Evolutionary conservation across 345 rosid genomes (phyloP), one percentile per base, ranked within the genome.

Genomic region (Salix caprea): DNA sequence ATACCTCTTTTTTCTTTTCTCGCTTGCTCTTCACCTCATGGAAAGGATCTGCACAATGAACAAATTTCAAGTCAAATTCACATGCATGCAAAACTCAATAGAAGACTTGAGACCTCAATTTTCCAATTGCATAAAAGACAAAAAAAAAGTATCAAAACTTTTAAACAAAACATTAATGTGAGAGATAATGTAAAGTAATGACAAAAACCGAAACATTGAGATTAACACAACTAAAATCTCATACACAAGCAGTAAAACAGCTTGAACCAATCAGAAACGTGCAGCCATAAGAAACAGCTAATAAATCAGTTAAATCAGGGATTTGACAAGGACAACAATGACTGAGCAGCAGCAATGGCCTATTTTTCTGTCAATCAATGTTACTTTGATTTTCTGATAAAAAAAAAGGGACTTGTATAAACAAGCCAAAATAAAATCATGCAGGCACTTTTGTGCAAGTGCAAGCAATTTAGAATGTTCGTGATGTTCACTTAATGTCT

Each of bases 1-100:
- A 36, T 71, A 92, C 98, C 97, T 92, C 97, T 82, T 93, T 96
- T 85, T 89, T 89, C 89, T 91, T 93, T 65, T 94, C 99, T 73
- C 96, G 87, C 77, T 94, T 96, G 88, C 98, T 96, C 92, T 91
- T 96, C 83, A 96, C 99, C 87, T 93, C 97, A 32, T 76, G 98
- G 83, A 96, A 96, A 77, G 99, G 94, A 90, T 94, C 99, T 96
- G 81, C 71, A 87, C 2, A 78, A 37, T 61, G 72, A 69, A 77
- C 8, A 71, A 75, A 48, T 58, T 34, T 36, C 46, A 40, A 6
- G 72, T 83, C 28, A 83, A 77, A 69, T 46, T 68, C 1, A 26
- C 77, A 71, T 48, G 21, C 42, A 21, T 18, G 19, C 5, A 74
- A 65, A 23, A 82, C 34, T 52, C 30, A 79, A 30, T 26, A 26